These are phyloP conservation scores for Oenanthe sinensis DNA, from an alignment of 129 eudicot species.

Conservation along the genomic window DNA sequence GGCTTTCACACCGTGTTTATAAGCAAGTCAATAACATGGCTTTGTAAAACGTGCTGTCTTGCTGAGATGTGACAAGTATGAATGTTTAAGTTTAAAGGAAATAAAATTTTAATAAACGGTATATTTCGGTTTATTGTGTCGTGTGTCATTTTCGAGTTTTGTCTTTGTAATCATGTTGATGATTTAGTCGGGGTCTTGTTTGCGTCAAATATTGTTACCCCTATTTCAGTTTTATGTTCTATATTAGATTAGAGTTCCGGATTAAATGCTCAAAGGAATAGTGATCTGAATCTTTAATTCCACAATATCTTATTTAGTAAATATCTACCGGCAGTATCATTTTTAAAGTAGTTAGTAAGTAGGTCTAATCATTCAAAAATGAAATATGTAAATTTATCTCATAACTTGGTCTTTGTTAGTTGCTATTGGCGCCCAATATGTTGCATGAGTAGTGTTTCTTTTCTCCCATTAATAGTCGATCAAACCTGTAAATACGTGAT, in stretches of 20 bases:
- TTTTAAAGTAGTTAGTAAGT: background rate
- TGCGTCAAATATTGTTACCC: background rate
- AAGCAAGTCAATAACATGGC: background rate
- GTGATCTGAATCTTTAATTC: background rate
- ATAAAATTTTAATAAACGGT: background rate
- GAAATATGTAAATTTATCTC: background rate
- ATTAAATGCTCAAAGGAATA: background rate
- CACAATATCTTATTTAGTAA: background rate
- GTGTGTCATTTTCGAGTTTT: background rate
- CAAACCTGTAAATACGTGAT: background rate
- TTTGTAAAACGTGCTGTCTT: background rate
- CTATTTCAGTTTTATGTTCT: background rate
- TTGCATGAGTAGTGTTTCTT: background rate
- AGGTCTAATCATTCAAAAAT: background rate
- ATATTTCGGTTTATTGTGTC: background rate
- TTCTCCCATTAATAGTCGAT: background rate
- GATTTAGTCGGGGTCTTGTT: background rate
- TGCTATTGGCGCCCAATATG: background rate
- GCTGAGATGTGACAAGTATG: background rate
- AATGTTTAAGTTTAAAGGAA: background rate
- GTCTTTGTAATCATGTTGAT: background rate
- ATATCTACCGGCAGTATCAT: background rate
- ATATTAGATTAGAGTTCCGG: background rate
- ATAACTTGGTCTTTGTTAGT: background rate
- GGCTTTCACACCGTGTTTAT: background rate